Conservation (phyloP, 257 asterid genomes). For the Solanum piurae region DNA sequence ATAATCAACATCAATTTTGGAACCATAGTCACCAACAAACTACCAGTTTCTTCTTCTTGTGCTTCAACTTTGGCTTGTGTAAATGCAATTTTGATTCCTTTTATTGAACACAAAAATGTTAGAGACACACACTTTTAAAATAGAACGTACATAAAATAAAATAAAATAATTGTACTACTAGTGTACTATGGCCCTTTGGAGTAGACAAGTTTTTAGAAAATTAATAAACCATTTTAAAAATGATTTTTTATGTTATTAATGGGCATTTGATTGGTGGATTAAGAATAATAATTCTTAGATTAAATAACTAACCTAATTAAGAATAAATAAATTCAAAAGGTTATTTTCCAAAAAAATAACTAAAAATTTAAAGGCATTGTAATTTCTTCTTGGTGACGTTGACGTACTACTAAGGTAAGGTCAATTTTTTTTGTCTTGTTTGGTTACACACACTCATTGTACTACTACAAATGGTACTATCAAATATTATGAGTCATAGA, state of each 20-base stretch:
- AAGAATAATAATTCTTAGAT: neutral
- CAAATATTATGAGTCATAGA: neutral
- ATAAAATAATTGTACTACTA: neutral
- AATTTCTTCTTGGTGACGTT: neutral
- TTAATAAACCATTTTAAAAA: neutral
- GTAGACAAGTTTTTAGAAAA: neutral
- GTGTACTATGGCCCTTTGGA: neutral
- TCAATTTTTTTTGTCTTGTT: neutral
- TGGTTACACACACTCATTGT: neutral
- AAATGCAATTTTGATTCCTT: neutral
- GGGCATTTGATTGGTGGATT: neutral
- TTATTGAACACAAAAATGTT: neutral
- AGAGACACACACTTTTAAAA: neutral
- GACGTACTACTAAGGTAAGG: neutral
- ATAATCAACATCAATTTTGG: neutral
- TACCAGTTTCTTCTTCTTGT: neutral
- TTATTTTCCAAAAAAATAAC: neutral
- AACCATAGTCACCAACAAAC: slow-evolving; percentile 1
- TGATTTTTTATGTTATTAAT: neutral
- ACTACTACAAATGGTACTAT: neutral
- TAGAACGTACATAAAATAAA: neutral
- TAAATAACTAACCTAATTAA: neutral
- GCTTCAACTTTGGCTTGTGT: neutral
- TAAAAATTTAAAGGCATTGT: neutral
- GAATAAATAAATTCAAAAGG: neutral